Percentiles rank a stretch among this genome's conserved stretches.
Conservation (phyloP, 2,329 filamentous ascomycete genomes). For the Dendryphion nanum region DNA sequence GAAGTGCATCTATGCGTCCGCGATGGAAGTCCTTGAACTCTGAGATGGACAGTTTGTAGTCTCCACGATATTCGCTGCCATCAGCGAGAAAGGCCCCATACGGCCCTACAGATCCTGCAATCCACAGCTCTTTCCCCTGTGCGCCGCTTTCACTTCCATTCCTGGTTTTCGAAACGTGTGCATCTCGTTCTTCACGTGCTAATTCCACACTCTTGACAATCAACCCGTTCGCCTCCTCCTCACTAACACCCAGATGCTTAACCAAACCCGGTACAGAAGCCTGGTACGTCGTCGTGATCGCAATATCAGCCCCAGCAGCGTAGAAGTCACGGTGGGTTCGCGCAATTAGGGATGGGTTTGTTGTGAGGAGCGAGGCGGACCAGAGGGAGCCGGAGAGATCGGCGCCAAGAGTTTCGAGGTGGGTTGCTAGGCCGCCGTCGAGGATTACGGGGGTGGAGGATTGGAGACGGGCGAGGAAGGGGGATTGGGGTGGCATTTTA, state of each 20-base stretch:
- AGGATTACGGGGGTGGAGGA: slow-evolving; percentile 36
- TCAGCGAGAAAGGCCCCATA: slow-evolving; percentile 50
- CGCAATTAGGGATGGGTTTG: slow-evolving; percentile 42
- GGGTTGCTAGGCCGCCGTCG: slow-evolving; percentile 50
- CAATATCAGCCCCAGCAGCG: slow-evolving; percentile 45
- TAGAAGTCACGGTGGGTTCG: slow-evolving; percentile 47
- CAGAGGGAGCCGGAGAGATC: slow-evolving; percentile 46
- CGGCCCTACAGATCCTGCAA: slow-evolving; percentile 49
- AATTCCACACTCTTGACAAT: slow-evolving; percentile 43
- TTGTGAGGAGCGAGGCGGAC: slow-evolving; percentile 44
- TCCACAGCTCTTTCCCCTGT: slow-evolving; percentile 18
- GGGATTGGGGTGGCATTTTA: not conserved
- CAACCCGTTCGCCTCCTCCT: slow-evolving; percentile 34
- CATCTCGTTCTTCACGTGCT: slow-evolving; percentile 39
- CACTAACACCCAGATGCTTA: slow-evolving; percentile 36
- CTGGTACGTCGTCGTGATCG: slow-evolving; percentile 50
- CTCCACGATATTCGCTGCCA: slow-evolving; percentile 47
- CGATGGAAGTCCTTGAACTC: slow-evolving; percentile 46
- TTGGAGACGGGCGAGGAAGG: slow-evolving; percentile 16
- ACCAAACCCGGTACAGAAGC: slow-evolving; percentile 43
- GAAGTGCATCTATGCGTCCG: slow-evolving; percentile 40
- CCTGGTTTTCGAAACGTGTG: slow-evolving; percentile 11
- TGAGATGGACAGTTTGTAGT: slow-evolving; percentile 32
- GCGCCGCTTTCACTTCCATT: not conserved
- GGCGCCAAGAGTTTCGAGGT: slow-evolving; percentile 45